Conservation (phyloP, 202 grass and related monocot genomes). For the Eragrostis tef region DNA sequence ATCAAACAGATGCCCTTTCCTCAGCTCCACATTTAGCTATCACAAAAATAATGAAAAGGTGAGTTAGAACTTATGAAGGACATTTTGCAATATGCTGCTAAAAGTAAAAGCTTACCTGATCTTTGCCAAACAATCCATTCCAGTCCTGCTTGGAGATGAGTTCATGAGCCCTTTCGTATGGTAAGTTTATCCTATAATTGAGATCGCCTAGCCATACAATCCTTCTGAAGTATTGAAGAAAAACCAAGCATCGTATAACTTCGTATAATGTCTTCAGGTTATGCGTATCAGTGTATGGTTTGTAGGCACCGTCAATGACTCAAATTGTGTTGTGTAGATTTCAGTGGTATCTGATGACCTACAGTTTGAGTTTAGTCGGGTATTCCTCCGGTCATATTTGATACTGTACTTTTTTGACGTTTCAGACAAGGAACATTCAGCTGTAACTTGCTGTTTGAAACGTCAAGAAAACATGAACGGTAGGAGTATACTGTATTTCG, state of each 20-base stretch:
- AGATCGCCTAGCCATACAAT: constrained; percentile 97
- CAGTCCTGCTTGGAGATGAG: constrained; percentile 74
- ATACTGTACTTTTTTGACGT: too few relatives aligned
- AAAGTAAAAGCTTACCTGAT: constrained; percentile 66
- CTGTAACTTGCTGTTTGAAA: too few relatives aligned
- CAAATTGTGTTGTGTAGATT: too few relatives aligned
- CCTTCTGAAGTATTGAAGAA: constrained; percentile 71
- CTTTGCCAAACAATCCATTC: constrained; percentile 68
- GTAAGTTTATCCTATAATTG: constrained; percentile 90
- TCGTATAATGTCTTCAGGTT: too few relatives aligned
- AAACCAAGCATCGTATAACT: too few relatives aligned
- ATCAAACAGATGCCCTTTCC: constrained; percentile 80
- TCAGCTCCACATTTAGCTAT: constrained; percentile 74
- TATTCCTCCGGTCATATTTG: neutral
- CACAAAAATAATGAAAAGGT: constrained; percentile 32
- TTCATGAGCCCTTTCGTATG: constrained; percentile 76
- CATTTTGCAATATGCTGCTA: constrained; percentile 16
- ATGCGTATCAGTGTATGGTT: neutral
- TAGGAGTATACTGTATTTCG: neutral
- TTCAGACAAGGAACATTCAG: too few relatives aligned
- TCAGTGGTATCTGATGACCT: neutral
- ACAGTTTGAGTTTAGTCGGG: neutral
- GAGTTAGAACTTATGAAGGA: constrained; percentile 27
- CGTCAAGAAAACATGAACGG: too few relatives aligned
- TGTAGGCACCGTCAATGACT: too few relatives aligned